phyloP scores from a whole-genome alignment of 768 basidiomycete species.

The Xerocomus potaroensis region DNA sequence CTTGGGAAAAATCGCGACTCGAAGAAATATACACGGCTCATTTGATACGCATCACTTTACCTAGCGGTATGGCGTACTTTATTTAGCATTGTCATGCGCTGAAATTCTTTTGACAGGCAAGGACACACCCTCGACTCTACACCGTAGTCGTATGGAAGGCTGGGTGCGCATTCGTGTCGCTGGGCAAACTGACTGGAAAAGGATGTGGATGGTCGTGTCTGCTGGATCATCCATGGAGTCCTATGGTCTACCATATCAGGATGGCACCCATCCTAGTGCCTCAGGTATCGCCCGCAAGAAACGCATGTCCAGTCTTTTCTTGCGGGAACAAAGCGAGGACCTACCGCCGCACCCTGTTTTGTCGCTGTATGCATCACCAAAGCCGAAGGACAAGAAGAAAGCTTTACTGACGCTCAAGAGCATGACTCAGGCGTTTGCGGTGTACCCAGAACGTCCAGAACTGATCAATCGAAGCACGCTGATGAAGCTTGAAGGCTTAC shows the following conservation, averaged over 20 bases:
- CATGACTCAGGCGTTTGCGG: slow-evolving; percentile 84
- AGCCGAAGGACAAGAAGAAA: slow-evolving; percentile 71
- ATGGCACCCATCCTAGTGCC: slow-evolving; percentile 24
- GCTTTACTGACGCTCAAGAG: slow-evolving; percentile 63
- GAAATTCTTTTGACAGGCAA: slow-evolving; percentile 29
- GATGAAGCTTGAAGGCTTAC: slow-evolving; percentile 85
- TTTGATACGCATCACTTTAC: slow-evolving; percentile 74
- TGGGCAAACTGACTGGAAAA: slow-evolving; percentile 98
- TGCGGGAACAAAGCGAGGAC: slow-evolving; percentile 41
- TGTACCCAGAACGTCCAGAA: slow-evolving; percentile 94
- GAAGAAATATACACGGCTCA: slow-evolving; percentile 99
- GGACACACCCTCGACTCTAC: slow-evolving; percentile 58
- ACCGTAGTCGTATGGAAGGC: slow-evolving; percentile 78
- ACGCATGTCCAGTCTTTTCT: slow-evolving; percentile 64
- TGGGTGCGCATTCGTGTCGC: slow-evolving; percentile 88
- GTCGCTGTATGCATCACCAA: slow-evolving; percentile 57
- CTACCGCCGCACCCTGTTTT: slow-evolving; percentile 40
- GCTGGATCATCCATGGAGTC: slow-evolving; percentile 37
- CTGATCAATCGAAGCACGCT: slow-evolving; percentile 84
- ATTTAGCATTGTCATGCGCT: slow-evolving; percentile 28
- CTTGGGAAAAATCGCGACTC: slow-evolving; percentile 93
- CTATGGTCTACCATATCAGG: slow-evolving; percentile 22
- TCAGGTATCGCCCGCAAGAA: slow-evolving; percentile 33
- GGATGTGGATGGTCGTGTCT: slow-evolving; percentile 77
- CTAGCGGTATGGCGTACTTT: slow-evolving; percentile 34